Evolutionary conservation across 352 stramenopile genomes (phyloP), one percentile per base, ranked within the genome.

Genomic region (Sclerospora graminicola): DNA sequence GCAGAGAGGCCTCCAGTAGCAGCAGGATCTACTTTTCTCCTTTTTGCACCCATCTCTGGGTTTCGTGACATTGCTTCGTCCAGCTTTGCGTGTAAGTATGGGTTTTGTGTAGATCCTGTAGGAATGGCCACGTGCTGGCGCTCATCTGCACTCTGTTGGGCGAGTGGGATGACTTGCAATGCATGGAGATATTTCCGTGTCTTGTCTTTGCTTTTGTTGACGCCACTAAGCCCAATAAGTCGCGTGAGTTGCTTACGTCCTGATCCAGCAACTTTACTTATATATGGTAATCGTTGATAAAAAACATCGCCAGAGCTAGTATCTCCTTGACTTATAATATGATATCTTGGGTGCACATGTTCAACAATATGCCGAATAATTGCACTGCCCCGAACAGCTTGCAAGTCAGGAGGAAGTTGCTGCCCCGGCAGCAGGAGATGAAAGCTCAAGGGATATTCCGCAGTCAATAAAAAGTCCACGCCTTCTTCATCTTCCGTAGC

Each of bases 111-210:
- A 6, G 77, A 85, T 1, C 74, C 77, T 14, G 68, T 57, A 1
- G 74, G 77, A 26, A 89, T 84, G 30, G 85, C 72, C 5, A 82
- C 56, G 5, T 69, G 48, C 11, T 63, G 38, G 2, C 49, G 30
- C 10, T 58, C 41, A 10, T 71, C 56, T 23, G 42, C 47, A 13
- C 42, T 63, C 20, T 69, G 50, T 2, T 57, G 41, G 0, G 49
- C 55, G 21, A 50, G 55, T 0, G 72, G 66, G 2, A 66, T 52
- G 16, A 90, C 69, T 26, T 88, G 75, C 2, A 90, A 52, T 2
- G 78, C 78, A 35, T 90, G 78, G 8, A 90, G 59, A 46, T 85
- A 90, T 55, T 90, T 90, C 32, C 74, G 78, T 2, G 62, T 57
- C 58, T 86, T 85, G 54, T 90, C 68, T 47, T 84, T 84, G 28